Evolutionary conservation across 225 moss, liverwort and hornwort species (phyloP).

Genomic region (Ulota crispa): DNA sequence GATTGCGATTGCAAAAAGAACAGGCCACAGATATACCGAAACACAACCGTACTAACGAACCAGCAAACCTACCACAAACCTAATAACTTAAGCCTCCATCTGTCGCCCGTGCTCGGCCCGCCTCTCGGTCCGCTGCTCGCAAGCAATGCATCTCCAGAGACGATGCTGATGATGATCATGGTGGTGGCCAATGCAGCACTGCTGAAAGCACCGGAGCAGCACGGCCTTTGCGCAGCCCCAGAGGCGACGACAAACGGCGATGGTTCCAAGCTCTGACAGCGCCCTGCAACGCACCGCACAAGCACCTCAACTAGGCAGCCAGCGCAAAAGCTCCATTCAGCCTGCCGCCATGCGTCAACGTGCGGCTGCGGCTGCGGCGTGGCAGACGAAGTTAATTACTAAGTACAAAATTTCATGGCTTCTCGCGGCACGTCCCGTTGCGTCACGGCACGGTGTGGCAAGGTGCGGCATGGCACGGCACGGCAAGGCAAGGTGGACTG

Average conservation of each 20-base stretch:
- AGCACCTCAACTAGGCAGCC: constrained; percentile 3
- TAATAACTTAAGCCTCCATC: background rate
- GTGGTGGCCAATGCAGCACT: background rate
- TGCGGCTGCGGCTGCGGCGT: background rate
- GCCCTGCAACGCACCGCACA: background rate
- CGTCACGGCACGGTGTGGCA: too few relatives aligned
- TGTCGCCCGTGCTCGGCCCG: background rate
- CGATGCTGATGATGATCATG: background rate
- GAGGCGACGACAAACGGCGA: constrained; percentile 9
- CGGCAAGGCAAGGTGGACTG: background rate
- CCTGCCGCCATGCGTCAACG: background rate
- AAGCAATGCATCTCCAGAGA: constrained; percentile 4
- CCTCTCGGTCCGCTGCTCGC: background rate
- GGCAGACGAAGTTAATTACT: background rate
- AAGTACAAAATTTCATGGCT: background rate
- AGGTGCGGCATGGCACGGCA: background rate
- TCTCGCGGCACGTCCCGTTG: too few relatives aligned
- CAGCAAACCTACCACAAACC: constrained; percentile 3
- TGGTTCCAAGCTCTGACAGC: constrained; percentile 19
- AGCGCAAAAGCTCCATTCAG: background rate
- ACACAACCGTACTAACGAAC: constrained; percentile 30
- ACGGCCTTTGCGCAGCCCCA: background rate
- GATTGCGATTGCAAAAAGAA: background rate
- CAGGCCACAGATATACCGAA: background rate
- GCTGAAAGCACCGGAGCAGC: too few relatives aligned